These are phyloP conservation scores for Paecilomyces formosus DNA, from an alignment of 2,329 filamentous ascomycete genomes.

Conservation along the genomic window DNA sequence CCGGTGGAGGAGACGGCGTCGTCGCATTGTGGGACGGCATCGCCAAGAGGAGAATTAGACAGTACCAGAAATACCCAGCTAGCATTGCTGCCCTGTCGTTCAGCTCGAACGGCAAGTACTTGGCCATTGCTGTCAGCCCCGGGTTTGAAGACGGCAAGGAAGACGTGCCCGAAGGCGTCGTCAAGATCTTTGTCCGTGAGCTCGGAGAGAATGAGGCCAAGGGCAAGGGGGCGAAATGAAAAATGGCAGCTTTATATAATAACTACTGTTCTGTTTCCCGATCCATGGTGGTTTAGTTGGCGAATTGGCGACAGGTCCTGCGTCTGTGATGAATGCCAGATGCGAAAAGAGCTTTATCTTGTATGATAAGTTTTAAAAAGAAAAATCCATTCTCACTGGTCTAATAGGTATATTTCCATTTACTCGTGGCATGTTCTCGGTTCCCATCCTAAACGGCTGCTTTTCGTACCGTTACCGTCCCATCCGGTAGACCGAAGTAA, in stretches of 20 bases:
- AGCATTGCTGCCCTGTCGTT: slow-evolving; percentile 74
- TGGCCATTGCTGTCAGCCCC: slow-evolving; percentile 75
- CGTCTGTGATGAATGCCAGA: not conserved
- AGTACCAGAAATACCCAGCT: slow-evolving; percentile 77
- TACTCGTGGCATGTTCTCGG: not conserved
- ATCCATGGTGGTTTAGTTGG: not conserved
- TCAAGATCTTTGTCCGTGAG: slow-evolving; percentile 75
- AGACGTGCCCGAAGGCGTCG: slow-evolving; percentile 61
- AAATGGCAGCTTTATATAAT: not conserved
- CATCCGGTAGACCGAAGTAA: slow-evolving; percentile 88
- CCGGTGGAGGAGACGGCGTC: slow-evolving; percentile 80
- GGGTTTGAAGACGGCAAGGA: slow-evolving; percentile 85
- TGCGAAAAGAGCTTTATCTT: not conserved
- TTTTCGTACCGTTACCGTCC: slow-evolving; percentile 52
- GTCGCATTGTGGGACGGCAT: slow-evolving; percentile 92
- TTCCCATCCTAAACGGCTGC: slow-evolving; percentile 19
- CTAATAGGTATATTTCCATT: not conserved
- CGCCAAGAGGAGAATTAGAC: slow-evolving; percentile 79
- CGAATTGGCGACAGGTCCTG: not conserved
- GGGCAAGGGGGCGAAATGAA: slow-evolving; percentile 66
- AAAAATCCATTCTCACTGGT: not conserved
- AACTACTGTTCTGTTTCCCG: not conserved
- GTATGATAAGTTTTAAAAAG: not conserved
- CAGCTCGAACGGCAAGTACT: slow-evolving; percentile 64
- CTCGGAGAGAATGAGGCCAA: slow-evolving; percentile 82